Evolutionary conservation across 192 early-diverging fungal genomes (phyloP), one percentile per base, ranked within the genome.

Genomic region (Phycomyces nitens): DNA sequence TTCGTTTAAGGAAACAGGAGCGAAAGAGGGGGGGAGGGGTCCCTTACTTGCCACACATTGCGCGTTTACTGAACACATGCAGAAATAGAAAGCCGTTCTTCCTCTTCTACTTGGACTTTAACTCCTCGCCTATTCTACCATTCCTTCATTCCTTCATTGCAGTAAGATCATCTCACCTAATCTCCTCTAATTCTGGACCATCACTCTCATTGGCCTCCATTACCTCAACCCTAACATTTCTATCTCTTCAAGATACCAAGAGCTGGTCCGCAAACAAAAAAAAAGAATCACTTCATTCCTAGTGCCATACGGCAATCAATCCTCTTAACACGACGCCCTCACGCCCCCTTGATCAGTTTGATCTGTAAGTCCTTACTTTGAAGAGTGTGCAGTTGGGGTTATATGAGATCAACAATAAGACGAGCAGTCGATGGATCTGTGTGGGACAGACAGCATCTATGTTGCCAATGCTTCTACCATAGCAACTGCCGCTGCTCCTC

Each of bases 1-100:
- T n/a, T 47, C 44, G 12, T 47, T 47, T 47, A 47, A 47, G 44
- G 44, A 47, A 47, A 47, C 18, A 34, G 29, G 29, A 34, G 29
- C 3, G 29, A 34, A 34, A 34, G 29, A 34, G 7, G 29, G 29
- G 44, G 44, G 12, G 44, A 18, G 18, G 18, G 44, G 44, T 47
- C 44, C 44, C 44, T 47, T 47, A 47, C 44, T 47, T 47, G 44
- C 44, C 44, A 47, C 44, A 47, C 44, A 47, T 47, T 47, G 44
- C 15, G 44, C 44, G 44, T 47, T 47, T 14, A 18, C 44, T 47
- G 44, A 47, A 47, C 2, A 18, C 44, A 14, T 18, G 18, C 44
- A 47, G 44, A 47, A 47, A 47, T 47, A 47, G 44, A 47, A 47
- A 47, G 44, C 11, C 12, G 12, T 47, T 47, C 44, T 47, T 47